Conservation (phyloP, 2,329 filamentous ascomycete species). For the Sclerotinia spermophila region DNA sequence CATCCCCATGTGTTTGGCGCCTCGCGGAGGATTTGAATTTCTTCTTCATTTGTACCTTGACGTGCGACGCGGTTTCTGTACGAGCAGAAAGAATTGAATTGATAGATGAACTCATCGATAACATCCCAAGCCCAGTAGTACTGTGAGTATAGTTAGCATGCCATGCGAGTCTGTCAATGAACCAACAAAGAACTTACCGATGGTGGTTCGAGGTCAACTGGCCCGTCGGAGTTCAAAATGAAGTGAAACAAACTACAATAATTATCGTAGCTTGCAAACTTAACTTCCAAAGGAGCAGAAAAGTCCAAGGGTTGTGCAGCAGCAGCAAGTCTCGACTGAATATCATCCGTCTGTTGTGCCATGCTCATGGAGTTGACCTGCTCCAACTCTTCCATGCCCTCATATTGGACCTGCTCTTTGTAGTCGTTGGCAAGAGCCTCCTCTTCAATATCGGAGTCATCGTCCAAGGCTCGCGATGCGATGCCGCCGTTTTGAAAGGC, state of each 20-base stretch:
- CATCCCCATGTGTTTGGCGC: constrained; percentile 99
- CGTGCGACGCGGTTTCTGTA: constrained; percentile 91
- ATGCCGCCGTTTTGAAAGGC: constrained; percentile 59
- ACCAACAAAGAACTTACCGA: constrained; percentile 62
- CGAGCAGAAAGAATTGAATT: constrained; percentile 99
- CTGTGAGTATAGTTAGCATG: constrained; percentile 46
- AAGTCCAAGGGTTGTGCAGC: constrained; percentile 95
- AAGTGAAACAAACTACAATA: constrained; percentile 99
- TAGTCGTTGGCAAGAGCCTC: constrained; percentile 95
- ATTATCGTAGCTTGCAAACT: constrained; percentile 98
- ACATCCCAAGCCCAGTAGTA: constrained; percentile 99
- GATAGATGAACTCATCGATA: constrained; percentile 99
- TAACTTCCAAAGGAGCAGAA: constrained; percentile 90
- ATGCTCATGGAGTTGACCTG: constrained; percentile 65
- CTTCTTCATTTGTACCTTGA: constrained; percentile 80
- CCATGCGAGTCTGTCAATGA: not conserved
- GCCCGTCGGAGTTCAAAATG: constrained; percentile 98
- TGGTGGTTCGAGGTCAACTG: constrained; percentile 92
- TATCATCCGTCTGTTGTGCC: constrained; percentile 78
- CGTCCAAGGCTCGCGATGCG: constrained; percentile 59
- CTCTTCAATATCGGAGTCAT: constrained; percentile 94
- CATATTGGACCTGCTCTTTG: constrained; percentile 91
- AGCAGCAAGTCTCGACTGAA: constrained; percentile 85
- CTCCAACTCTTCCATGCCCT: constrained; percentile 80
- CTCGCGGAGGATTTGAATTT: constrained; percentile 84